Base-by-base conservation (phyloP, 768 basidiomycete species). In the Tulasnella sp. region DNA sequence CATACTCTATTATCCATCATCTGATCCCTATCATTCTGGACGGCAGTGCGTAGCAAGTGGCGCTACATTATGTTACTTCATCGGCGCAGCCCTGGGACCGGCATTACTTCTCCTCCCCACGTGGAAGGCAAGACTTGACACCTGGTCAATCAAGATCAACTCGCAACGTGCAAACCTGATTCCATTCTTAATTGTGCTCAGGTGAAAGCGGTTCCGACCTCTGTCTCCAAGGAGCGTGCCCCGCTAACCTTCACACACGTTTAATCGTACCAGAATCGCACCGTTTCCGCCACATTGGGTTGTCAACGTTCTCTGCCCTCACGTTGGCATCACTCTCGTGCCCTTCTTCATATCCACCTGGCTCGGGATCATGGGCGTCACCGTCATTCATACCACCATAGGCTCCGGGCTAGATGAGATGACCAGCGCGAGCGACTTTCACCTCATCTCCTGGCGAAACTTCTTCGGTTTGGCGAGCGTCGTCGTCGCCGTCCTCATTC, bases 231-330 rank as follows among this genome's bases (percentile, higher is more conserved):
- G 7, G 7, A 7, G 34, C 5, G 7, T 38, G 34, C 5, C 5
- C 34, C 15, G 11, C 8, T 42, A 4, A 7, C 4, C 17, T 59
- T 54, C 22, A 25, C 4, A 21, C n/a, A 19, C 49, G 17, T 29
- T 34, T 19, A 15, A 22, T 44, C 44, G 44, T 1, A 34, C 29
- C 29, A 84, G 92, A 59, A 93, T 97, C 60, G 87, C 92, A 1
- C 93, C 93, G 0, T 77, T 96, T 19, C 93, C 93, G 8, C 73
- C 74, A 4, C 93, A 96, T 66, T 97, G 94, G 94, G 86, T 96
- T 31, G 83, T 94, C 63, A 97, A 97, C 68, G 77, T 96, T 60
- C 74, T 96, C 8, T 88, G 87, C 63, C 93, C 93, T 0, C 93
- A 98, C 66, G 80, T 98, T 27, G 89, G 91, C 30, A 93, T 98